Percentiles rank a stretch among this genome's conserved stretches.
phyloP scores from a whole-genome alignment of 306 rosid genomes.

The Vicia faba region DNA sequence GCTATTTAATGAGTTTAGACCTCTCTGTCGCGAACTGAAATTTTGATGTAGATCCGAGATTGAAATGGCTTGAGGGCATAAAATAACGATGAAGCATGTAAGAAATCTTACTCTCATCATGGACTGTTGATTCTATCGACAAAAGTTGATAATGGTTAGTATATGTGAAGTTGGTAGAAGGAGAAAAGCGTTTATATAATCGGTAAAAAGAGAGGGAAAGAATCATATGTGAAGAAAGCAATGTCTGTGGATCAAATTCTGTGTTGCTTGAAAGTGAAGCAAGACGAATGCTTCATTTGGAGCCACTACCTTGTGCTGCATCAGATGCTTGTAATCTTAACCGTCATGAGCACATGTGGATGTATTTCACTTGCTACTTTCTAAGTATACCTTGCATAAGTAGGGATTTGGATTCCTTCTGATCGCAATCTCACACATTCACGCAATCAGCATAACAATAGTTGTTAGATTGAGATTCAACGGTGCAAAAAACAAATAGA shows the following conservation, averaged over 20 bases:
- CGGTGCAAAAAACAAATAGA: neutral
- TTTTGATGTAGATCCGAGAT: slow-evolving; percentile 1
- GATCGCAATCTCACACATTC: neutral
- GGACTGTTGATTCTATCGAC: neutral
- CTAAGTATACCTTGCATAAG: neutral
- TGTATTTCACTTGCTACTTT: slow-evolving; percentile 8
- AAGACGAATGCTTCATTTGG: neutral
- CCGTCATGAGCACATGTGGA: neutral
- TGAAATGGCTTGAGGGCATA: slow-evolving; percentile 17
- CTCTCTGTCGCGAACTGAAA: slow-evolving; percentile 3
- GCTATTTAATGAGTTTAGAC: slow-evolving; percentile 7
- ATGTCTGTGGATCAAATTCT: neutral
- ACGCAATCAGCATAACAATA: neutral
- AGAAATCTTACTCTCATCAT: slow-evolving; percentile 13
- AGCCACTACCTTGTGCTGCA: slow-evolving; percentile 21
- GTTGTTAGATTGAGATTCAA: neutral
- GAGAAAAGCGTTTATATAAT: neutral
- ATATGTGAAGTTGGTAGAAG: neutral
- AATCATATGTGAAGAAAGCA: neutral
- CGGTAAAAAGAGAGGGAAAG: slow-evolving; percentile 1
- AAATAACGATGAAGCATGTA: neutral
- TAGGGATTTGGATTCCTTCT: neutral
- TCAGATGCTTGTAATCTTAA: slow-evolving; percentile 34
- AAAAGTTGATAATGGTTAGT: neutral
- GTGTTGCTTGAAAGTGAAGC: slow-evolving; percentile 33